These are phyloP conservation scores for Nemophila menziesii DNA, from an alignment of 257 asterid species.

Conservation along the genomic window DNA sequence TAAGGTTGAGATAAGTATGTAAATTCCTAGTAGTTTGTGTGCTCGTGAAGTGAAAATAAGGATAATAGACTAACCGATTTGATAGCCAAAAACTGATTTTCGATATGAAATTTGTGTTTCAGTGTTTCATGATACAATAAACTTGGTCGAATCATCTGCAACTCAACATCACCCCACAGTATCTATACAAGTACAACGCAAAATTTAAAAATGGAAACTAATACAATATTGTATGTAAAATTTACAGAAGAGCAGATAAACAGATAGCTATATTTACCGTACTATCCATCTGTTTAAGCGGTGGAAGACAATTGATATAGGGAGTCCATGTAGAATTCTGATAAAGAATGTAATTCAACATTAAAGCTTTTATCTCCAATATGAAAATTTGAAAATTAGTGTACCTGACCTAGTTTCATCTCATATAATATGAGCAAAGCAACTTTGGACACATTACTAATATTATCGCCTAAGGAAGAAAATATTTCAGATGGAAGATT, in stretches of 20 bases:
- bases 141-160: slow-evolving; percentile 54
- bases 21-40: too few relatives aligned
- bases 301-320: slow-evolving; percentile 51
- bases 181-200: slow-evolving; percentile 23
- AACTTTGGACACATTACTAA: slow-evolving; percentile 54
- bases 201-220: background rate
- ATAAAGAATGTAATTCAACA: background rate
- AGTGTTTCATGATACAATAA: slow-evolving; percentile 48
- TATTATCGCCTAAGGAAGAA: slow-evolving; percentile 38
- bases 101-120: slow-evolving; percentile 39
- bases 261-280: slow-evolving; percentile 21
- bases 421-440: slow-evolving; percentile 60
- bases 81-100: slow-evolving; percentile 39
- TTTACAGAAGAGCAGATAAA: background rate
- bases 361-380: background rate
- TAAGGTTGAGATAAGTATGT: too few relatives aligned
- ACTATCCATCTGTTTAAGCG: slow-evolving; percentile 46
- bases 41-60: slow-evolving; percentile 1
- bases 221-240: too few relatives aligned
- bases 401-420: slow-evolving; percentile 44
- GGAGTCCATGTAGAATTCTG: slow-evolving; percentile 68
- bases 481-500: slow-evolving; percentile 45
- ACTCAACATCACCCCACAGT: slow-evolving; percentile 62
- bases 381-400: background rate
- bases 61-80: slow-evolving; percentile 22